Conservation (phyloP, 73 alveolate genomes). For the Halteria grandinella region DNA sequence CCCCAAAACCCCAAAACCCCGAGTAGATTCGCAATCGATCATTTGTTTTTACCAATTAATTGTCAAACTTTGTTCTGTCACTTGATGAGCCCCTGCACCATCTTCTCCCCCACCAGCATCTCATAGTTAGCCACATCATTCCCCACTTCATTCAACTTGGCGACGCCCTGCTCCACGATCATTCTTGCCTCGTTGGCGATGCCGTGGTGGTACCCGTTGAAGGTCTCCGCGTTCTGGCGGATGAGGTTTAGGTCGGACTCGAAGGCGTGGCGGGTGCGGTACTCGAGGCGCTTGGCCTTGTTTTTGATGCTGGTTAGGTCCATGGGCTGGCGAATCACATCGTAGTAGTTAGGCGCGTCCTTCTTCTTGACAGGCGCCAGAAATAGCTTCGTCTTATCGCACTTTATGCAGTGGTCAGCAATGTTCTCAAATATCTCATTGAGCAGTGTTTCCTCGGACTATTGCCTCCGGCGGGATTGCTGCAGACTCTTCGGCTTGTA, state of each 20-base stretch:
- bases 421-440: constrained; percentile 28
- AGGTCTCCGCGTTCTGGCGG: constrained; percentile 54
- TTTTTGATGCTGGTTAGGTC: constrained; percentile 83
- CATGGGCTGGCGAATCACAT: constrained; percentile 85
- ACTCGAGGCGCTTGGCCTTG: constrained; percentile 69
- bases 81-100: neutral
- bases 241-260: constrained; percentile 50
- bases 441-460: constrained; percentile 25
- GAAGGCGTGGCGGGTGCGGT: constrained; percentile 37
- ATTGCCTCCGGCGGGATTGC: constrained; percentile 17
- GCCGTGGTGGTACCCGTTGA: constrained; percentile 50
- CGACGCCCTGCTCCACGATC: constrained; percentile 30
- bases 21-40: neutral
- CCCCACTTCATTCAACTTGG: neutral
- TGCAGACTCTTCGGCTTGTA: constrained; percentile 21
- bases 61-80: neutral
- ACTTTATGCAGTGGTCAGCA: constrained; percentile 52
- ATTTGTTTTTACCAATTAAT: neutral
- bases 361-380: constrained; percentile 65
- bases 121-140: constrained; percentile 10
- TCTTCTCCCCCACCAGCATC: constrained; percentile 29
- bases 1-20: too few relatives aligned
- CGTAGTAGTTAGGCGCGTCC: constrained; percentile 85
- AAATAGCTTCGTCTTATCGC: constrained; percentile 62
- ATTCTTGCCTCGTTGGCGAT: constrained; percentile 40